Evolutionary conservation across 176 grass and related monocot species (phyloP).

Genomic region (Elaeis guineensis): DNA sequence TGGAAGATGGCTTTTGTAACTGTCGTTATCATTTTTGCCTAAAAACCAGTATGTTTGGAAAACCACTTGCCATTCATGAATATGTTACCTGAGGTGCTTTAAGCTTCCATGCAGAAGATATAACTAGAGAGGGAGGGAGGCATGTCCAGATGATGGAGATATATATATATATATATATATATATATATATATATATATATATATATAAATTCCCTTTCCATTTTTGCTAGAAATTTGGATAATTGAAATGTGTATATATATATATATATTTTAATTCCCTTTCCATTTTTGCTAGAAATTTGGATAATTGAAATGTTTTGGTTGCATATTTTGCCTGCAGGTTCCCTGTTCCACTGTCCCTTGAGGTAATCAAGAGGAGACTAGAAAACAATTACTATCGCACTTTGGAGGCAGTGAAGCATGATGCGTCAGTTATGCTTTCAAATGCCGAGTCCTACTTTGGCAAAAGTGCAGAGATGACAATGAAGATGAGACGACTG

Average conservation of each 20-base stretch:
- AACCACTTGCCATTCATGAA: too few species aligned
- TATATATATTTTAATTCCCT: conserved; percentile 1
- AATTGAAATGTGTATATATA: too few species aligned
- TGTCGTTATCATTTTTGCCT: too few species aligned
- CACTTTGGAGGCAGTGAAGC: conserved; percentile 62
- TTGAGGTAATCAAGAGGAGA: conserved; percentile 83
- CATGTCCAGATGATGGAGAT: background rate
- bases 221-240: too few species aligned
- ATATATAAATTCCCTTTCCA: too few species aligned
- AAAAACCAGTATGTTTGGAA: too few species aligned
- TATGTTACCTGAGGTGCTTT: too few species aligned
- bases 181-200: too few species aligned
- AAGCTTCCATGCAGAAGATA: too few species aligned
- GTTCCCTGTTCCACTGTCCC: conserved; percentile 75
- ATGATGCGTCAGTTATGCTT: conserved; percentile 72
- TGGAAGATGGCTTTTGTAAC: too few species aligned
- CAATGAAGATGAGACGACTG: conserved; percentile 44
- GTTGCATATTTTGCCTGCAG: conserved; percentile 23
- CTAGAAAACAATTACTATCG: conserved; percentile 72
- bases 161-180: background rate
- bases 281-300: background rate
- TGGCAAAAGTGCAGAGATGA: conserved; percentile 49
- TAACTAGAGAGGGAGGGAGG: too few species aligned
- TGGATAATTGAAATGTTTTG: background rate
- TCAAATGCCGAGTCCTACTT: conserved; percentile 60